These are phyloP conservation scores for Pleoardoris graminearum DNA, from an alignment of 2,329 filamentous ascomycete species.

Conservation along the genomic window DNA sequence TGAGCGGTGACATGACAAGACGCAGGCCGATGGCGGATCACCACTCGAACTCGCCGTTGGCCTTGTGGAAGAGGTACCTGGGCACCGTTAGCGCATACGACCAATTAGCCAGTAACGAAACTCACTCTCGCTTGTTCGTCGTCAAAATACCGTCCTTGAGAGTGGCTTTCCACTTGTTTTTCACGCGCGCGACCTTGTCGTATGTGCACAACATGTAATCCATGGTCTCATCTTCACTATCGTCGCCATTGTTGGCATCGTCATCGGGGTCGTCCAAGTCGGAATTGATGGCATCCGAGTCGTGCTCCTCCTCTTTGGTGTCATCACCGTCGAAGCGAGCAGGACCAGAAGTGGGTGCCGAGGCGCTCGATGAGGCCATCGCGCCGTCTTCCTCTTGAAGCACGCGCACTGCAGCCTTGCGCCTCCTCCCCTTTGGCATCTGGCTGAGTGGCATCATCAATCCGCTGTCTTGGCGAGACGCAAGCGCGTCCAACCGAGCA, in stretches of 20 bases:
- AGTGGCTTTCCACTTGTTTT: constrained; percentile 97
- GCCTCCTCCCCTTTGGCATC: constrained; percentile 50
- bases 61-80: constrained; percentile 95
- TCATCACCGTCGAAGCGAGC: constrained; percentile 61
- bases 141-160: constrained; percentile 95
- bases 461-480: constrained; percentile 72
- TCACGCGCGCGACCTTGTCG: constrained; percentile 97
- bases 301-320: constrained; percentile 57
- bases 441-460: constrained; percentile 73
- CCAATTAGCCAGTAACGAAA: constrained; percentile 15
- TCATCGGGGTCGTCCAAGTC: constrained; percentile 96
- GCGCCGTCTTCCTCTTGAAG: constrained; percentile 60
- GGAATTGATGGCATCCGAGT: constrained; percentile 95
- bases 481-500: constrained; percentile 66
- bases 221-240: constrained; percentile 79
- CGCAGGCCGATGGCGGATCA: constrained; percentile 50
- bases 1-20: background rate
- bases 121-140: constrained; percentile 85
- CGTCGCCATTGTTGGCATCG: constrained; percentile 76
- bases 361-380: constrained; percentile 23
- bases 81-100: constrained; percentile 12
- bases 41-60: constrained; percentile 97
- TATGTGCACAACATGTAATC: constrained; percentile 99
- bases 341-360: constrained; percentile 26
- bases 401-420: constrained; percentile 43